phyloP scores from a whole-genome alignment of 768 basidiomycete species.

The Gyrodon lividus region DNA sequence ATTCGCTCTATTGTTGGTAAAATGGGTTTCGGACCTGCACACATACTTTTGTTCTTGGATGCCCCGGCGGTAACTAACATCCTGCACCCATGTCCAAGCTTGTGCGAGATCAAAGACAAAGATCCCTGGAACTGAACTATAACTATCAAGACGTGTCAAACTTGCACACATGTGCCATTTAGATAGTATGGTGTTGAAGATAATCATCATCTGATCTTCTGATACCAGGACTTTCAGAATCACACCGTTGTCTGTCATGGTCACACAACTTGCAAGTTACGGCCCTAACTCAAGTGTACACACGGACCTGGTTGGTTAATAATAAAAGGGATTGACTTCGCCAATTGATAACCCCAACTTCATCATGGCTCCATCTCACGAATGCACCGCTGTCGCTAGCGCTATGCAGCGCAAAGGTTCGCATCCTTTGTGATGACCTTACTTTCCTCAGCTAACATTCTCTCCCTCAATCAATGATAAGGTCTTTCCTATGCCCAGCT shows the following conservation, averaged over 20 bases:
- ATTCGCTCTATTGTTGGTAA: too few relatives aligned
- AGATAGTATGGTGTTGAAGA: too few relatives aligned
- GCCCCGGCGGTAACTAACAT: too few relatives aligned
- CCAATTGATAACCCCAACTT: neutral
- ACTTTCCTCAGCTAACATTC: neutral
- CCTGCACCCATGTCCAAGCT: neutral
- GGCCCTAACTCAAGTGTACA: neutral
- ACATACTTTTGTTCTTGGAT: too few relatives aligned
- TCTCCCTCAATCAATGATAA: slow-evolving; percentile 16
- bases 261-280: too few relatives aligned
- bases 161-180: too few relatives aligned
- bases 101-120: neutral
- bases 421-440: neutral
- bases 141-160: too few relatives aligned
- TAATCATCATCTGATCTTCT: neutral
- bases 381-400: slow-evolving; percentile 56
- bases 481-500: slow-evolving; percentile 50
- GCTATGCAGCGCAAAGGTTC: slow-evolving; percentile 53
- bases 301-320: too few relatives aligned
- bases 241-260: too few relatives aligned
- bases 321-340: neutral
- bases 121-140: neutral
- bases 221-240: neutral
- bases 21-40: too few relatives aligned
- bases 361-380: slow-evolving; percentile 50